Evolutionary conservation across 345 rosid genomes (phyloP), one percentile per base, ranked within the genome.

Genomic region (Eucalyptus globulus): DNA sequence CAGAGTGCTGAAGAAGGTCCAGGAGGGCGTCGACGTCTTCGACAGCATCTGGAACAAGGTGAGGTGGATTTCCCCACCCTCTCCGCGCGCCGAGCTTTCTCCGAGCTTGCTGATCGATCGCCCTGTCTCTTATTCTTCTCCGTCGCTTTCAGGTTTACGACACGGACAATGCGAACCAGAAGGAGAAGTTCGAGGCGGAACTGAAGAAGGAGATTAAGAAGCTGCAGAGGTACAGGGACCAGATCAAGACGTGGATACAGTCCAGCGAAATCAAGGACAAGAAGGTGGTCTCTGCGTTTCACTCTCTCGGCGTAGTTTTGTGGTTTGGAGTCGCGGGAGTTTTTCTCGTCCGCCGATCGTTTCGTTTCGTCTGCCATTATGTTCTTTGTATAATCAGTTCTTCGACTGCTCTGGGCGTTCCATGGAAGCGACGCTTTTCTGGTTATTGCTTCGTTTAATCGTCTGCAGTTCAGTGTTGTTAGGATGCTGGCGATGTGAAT

Each of bases 31-130:
- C n/a, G 99, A 98, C 86, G 97, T 98, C 80, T 98, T 97, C 90
- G 99, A 98, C 87, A 95, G 97, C 94, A 98, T 98, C 91, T 98
- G 99, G 99, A 97, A 98, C 92, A 98, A 98, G 97, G 99, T 97
- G 72, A 12, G 43, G 9, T 60, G 27, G 29, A 37, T 29, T 19
- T 3, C 10, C 7, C 16, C 5, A 40, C 8, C 16, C 17, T 3
- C n/a, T 4, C 19, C 0, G 51, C 9, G 43, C 17, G 60, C 62
- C 65, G 47, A 17, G 21, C 49, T 58, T 58, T 7, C 85, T 1
- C 85, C 15, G 27, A 12, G 3, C 16, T 12, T 21, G 85, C 85
- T 22, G 47, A 76, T 76, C 37, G 88, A 58, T 88, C 45, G 49
- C 54, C 43, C 27, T 8, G 60, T 69, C 47, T 19, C 54, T 60